Evolutionary conservation across 2,329 filamentous ascomycete genomes (phyloP), one percentile per base, ranked within the genome.

Genomic region (Hypoxylon sp.): DNA sequence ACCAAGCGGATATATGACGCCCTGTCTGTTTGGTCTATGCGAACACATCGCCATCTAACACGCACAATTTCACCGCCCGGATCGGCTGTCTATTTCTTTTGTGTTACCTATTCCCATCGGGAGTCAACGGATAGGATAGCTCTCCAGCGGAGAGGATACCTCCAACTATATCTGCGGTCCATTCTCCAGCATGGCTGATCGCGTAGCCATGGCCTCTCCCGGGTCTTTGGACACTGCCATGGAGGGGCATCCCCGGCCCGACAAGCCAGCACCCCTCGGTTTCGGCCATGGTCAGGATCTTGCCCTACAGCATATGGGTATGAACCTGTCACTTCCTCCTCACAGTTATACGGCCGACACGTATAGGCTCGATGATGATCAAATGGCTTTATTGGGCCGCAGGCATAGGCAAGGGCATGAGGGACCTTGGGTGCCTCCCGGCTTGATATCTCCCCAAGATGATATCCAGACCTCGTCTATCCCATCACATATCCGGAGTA

Each of bases 341-440:
- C 26, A 41, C 23, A 54, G 43, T 50, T 41, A 50, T 29, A 54
- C 38, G n/a, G 23, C 42, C 46, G 49, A 43, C 9, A 35, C 46
- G 24, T 51, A 33, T 51, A 20, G 27, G 17, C n/a, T 48, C 5
- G 26, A 67, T 48, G 38, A 66, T 40, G 61, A 68, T 51, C 18
- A n/a, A n/a, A n/a, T 76, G 42, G 55, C 60, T 38, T 66, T 72
- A 51, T 80, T 77, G 72, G 79, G 76, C 58, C 55, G 63, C 6
- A 67, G 55, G 17, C 72, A 75, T 61, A 73, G 79, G 64, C 55
- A 63, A 6, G 67, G 55, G 17, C 72, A 75, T 61, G 74, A 79
- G 64, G 77, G 70, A 6, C 80, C 80, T 47, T 82, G 79, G 79
- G 69, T 73, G 17, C 76, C 75, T n/a, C 71, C 65, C 43, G 69